These are phyloP conservation scores for Lachnellula occidentalis DNA, from an alignment of 2,329 filamentous ascomycete species.

Conservation along the genomic window DNA sequence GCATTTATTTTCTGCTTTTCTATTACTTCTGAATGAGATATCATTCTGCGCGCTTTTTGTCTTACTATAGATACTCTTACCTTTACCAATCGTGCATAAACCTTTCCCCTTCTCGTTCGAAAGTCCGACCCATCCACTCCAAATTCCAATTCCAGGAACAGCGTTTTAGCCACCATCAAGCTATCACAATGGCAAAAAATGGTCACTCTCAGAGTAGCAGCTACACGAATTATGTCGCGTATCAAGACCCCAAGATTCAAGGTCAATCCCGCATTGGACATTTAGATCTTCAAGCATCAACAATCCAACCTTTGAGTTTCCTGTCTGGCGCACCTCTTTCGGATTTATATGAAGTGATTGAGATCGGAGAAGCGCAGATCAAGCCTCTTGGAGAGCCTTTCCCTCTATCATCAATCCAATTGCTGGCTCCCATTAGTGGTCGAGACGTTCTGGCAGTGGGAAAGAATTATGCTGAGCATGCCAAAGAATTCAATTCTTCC, in stretches of 20 bases:
- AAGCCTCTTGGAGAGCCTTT: slow-evolving; percentile 31
- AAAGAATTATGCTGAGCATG: slow-evolving; percentile 53
- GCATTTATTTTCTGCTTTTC: no score
- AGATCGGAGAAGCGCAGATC: slow-evolving; percentile 38
- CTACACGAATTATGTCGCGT: slow-evolving; percentile 36
- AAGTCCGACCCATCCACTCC: no score
- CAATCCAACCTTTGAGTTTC: slow-evolving; percentile 41
- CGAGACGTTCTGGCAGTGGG: slow-evolving; percentile 51
- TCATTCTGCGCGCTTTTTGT: no score
- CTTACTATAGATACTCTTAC: no score
- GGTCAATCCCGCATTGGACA: slow-evolving; percentile 36
- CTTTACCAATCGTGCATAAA: no score
- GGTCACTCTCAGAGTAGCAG: neutral
- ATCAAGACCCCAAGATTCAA: slow-evolving; percentile 21
- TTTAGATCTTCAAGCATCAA: slow-evolving; percentile 33
- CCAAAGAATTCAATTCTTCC: slow-evolving; percentile 50
- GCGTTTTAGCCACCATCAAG: neutral
- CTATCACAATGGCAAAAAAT: neutral
- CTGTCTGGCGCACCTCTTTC: slow-evolving; percentile 41
- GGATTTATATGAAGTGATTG: slow-evolving; percentile 47
- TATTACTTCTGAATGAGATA: no score
- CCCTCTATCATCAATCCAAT: slow-evolving; percentile 33
- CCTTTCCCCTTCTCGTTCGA: no score
- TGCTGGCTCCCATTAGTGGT: slow-evolving; percentile 42
- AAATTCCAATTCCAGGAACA: no score